Conservation (phyloP, 1,284 basidiomycete species). For the Inonotus obliquus region DNA sequence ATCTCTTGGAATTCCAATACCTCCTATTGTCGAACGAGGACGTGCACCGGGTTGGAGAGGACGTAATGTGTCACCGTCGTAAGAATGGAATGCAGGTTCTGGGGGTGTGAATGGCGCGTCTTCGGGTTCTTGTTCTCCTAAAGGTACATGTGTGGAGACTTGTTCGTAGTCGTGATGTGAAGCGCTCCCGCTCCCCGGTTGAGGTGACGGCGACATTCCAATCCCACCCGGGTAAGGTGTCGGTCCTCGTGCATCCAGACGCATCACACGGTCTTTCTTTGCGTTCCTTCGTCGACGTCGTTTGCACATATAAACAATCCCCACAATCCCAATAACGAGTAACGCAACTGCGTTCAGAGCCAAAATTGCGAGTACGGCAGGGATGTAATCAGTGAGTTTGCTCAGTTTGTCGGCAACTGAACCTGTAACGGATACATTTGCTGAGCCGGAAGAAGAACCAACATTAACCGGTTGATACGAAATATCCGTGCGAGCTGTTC, state of each 20-base stretch:
- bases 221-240: conserved; percentile 13
- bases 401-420: conserved; percentile 53
- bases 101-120: conserved; percentile 18
- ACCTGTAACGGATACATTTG: conserved; percentile 45
- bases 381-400: conserved; percentile 57
- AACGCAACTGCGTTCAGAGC: conserved; percentile 68
- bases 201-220: background rate
- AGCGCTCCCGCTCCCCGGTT: background rate
- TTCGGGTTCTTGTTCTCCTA: conserved; percentile 11
- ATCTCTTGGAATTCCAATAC: conserved; percentile 8
- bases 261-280: conserved; percentile 10
- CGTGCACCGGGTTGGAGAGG: conserved; percentile 15
- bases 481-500: conserved; percentile 56
- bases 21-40: conserved; percentile 13
- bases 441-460: conserved; percentile 27
- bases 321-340: conserved; percentile 48
- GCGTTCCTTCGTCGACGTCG: conserved; percentile 31
- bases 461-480: conserved; percentile 50
- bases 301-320: conserved; percentile 43
- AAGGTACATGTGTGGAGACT: conserved; percentile 5
- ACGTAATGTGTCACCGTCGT: conserved; percentile 16
- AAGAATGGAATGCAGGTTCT: conserved; percentile 17
- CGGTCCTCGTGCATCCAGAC: conserved; percentile 6
- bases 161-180: conserved; percentile 10
- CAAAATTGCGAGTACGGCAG: conserved; percentile 64